These are phyloP conservation scores for Beauveria bassiana DNA, from an alignment of 2,329 filamentous ascomycete genomes.

Conservation along the genomic window DNA sequence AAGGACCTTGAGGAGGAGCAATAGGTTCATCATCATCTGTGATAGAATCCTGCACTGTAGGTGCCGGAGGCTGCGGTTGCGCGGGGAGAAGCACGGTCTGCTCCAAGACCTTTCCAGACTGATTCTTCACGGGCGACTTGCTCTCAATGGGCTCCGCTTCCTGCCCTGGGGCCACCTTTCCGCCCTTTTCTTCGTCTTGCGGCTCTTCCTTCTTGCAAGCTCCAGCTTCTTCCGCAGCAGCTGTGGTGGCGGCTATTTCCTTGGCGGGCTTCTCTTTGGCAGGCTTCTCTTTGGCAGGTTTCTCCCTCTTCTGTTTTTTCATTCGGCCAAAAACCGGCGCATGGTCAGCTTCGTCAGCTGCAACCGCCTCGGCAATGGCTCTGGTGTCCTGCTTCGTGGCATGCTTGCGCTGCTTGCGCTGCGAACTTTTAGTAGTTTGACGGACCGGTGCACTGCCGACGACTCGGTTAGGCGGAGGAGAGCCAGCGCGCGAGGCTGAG, in stretches of 20 bases:
- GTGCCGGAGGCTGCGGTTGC: not conserved
- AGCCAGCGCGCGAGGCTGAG: slow-evolving; percentile 60
- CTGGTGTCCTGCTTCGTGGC: slow-evolving; percentile 56
- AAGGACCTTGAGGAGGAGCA: slow-evolving; percentile 22
- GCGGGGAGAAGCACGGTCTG: not conserved
- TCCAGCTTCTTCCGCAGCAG: not conserved
- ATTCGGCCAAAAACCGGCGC: slow-evolving; percentile 72
- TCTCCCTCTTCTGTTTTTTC: slow-evolving; percentile 79
- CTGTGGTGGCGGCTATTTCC: not conserved
- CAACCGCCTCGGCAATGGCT: slow-evolving; percentile 41
- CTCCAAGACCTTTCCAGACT: not conserved
- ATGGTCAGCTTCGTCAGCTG: slow-evolving; percentile 47
- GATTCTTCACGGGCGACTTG: not conserved
- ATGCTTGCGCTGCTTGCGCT: slow-evolving; percentile 68
- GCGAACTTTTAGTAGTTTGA: slow-evolving; percentile 67
- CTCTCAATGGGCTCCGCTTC: slow-evolving; percentile 4
- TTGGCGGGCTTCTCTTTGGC: slow-evolving; percentile 17
- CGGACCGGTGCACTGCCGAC: slow-evolving; percentile 65
- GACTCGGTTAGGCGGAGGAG: slow-evolving; percentile 57
- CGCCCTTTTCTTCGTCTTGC: not conserved
- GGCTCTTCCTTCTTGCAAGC: not conserved
- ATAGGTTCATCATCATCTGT: slow-evolving; percentile 14
- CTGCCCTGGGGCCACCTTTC: not conserved
- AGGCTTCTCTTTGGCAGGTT: slow-evolving; percentile 52
- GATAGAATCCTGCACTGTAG: not conserved